phyloP scores from a whole-genome alignment of 23 red algal genomes.

The Gracilaria gracilis region DNA sequence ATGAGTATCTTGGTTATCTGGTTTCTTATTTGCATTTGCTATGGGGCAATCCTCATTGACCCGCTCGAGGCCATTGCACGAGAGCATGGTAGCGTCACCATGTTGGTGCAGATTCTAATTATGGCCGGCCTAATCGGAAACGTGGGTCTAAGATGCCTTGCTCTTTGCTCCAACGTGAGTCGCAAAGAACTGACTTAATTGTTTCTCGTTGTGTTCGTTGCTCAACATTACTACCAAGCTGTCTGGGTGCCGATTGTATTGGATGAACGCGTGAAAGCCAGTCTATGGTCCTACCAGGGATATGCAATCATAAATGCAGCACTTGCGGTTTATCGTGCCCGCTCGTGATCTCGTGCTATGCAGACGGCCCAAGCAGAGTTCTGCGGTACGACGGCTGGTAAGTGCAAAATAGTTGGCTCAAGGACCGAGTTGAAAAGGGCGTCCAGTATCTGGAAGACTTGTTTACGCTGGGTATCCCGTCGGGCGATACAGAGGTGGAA shows the following conservation, averaged over 20 bases:
- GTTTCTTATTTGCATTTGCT: conserved; percentile 47
- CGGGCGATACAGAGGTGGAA: background rate
- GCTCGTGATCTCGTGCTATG: conserved; percentile 15
- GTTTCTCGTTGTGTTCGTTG: conserved; percentile 37
- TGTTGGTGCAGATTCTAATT: conserved; percentile 50
- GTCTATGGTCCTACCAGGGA: conserved; percentile 24
- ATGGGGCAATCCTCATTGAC: conserved; percentile 27
- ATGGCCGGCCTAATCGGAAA: conserved; percentile 50
- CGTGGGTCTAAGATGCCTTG: conserved; percentile 52
- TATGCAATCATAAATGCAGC: conserved; percentile 27
- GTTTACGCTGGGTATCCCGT: conserved; percentile 21
- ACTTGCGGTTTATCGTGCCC: conserved; percentile 57
- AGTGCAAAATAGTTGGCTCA: conserved; percentile 36
- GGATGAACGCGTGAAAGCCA: conserved; percentile 36
- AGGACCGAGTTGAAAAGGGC: background rate
- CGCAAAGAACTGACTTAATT: conserved; percentile 21
- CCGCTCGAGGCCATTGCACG: conserved; percentile 45
- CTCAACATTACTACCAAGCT: conserved; percentile 70
- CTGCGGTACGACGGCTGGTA: conserved; percentile 4
- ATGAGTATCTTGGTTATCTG: conserved; percentile 52
- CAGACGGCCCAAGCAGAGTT: conserved; percentile 30
- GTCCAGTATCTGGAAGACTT: conserved; percentile 22
- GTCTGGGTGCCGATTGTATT: conserved; percentile 64
- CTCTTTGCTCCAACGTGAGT: conserved; percentile 5
- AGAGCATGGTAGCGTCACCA: conserved; percentile 21